Base-by-base conservation (phyloP, 768 basidiomycete genomes). In the Lyophyllum shimeji region DNA sequence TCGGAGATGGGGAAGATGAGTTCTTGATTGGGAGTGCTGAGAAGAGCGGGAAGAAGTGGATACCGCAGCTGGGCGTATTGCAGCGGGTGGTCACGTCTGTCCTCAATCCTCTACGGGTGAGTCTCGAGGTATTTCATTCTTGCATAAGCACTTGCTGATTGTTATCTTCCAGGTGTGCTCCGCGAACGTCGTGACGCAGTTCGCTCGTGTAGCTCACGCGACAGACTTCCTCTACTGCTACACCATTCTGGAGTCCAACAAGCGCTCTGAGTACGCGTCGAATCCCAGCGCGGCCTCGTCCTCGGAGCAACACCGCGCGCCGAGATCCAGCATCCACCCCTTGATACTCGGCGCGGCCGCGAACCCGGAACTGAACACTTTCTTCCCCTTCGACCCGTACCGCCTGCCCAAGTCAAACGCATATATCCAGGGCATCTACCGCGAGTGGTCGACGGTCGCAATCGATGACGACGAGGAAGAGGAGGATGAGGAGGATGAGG, bases 311-410 rank as follows among this genome's bases (percentile, higher is more conserved):
- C 52, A 45, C 9, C 55, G 57, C 6, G n/a, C n/a, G n/a, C 18
- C 29, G 4, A 15, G 42, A 21, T 47, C 56, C 27, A 15, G 17
- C 20, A 49, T 66, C n/a, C 67, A 62, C 57, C 65, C 60, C 18
- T 64, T 62, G 11, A 59, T 70, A 25, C 61, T 74, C 17, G 73
- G 71, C 7, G 73, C 68, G 48, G 71, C 72, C 46, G 63, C 77
- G 56, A 82, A 82, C 49, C 76, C 82, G 8, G 93, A 95, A 57
- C 78, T 98, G 53, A 94, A 93, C 66, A 85, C 87, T 11, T 98
- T 98, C 76, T 99, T 99, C 77, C 97, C 97, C 0, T 99, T 99
- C 68, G 97, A 99, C 70, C 97, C 97, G 2, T 98, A 93, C 76
- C 90, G 87, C 56, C 84, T 99, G 4, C 89, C 93, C 0, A 80